Percentiles rank a stretch among this genome's conserved stretches.
Conservation (phyloP, 805 yeast species). For the Tetrapisispora namnaoensis region DNA sequence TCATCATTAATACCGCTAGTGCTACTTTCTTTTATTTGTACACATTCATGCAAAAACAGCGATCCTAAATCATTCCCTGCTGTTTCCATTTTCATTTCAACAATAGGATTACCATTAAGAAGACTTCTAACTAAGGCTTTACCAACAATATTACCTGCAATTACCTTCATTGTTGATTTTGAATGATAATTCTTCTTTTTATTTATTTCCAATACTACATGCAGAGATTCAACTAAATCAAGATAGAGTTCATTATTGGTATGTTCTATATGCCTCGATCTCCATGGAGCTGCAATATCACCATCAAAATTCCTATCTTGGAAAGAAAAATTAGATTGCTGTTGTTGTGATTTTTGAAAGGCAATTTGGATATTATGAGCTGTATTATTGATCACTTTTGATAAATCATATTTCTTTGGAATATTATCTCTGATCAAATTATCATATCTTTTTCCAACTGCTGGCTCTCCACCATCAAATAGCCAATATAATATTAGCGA, state of each 20-base stretch:
- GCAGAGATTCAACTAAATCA: constrained; percentile 62
- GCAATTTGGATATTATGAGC: constrained; percentile 21
- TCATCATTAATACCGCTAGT: neutral
- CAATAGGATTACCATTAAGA: constrained; percentile 68
- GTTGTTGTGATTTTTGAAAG: constrained; percentile 7
- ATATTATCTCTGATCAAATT: constrained; percentile 57
- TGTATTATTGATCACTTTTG: constrained; percentile 30
- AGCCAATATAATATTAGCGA: constrained; percentile 65
- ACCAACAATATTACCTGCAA: constrained; percentile 46
- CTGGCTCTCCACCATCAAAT: constrained; percentile 70
- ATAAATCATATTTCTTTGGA: constrained; percentile 37
- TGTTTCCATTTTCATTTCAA: constrained; percentile 45
- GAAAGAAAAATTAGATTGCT: neutral
- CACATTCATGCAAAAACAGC: constrained; percentile 65
- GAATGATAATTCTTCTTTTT: neutral
- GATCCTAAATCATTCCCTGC: constrained; percentile 40
- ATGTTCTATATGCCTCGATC: constrained; percentile 58
- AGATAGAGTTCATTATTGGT: constrained; percentile 79
- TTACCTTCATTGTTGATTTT: constrained; percentile 5
- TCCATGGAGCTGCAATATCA: constrained; percentile 56
- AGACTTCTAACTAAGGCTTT: constrained; percentile 51
- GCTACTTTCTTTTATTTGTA: constrained; percentile 31
- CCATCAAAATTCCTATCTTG: neutral
- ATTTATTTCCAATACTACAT: constrained; percentile 35
- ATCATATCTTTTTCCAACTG: constrained; percentile 50